Base-by-base conservation (phyloP, 2,329 filamentous ascomycete genomes). In the Pseudogymnoascus sp. region DNA sequence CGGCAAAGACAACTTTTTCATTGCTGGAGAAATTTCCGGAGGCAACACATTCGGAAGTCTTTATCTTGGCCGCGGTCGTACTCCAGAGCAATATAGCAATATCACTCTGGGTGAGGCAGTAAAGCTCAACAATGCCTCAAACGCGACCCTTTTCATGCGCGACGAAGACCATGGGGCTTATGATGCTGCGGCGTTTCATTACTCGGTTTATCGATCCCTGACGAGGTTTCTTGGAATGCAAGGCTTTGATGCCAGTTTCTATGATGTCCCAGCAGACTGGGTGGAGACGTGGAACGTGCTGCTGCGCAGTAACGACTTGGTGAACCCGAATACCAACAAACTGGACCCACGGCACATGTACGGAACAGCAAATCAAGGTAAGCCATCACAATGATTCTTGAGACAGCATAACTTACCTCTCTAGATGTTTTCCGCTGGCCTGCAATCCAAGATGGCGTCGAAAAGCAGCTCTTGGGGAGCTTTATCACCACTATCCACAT, bases 381-480 rank as follows among this genome's bases (percentile, higher is more conserved):
- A 33, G 49, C 11, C 3, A 25, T 14, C 11, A 14, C 16, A 35
- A 28, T 60, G 36, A 22, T 36, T 12, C 45, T 42, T 86, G 81
- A 67, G 84, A 84, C 55, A 79, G 80, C 1, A 84, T 83, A 7
- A 87, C 87, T 68, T 84, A 64, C 49, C 9, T 19, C 9, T 55
- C n/a, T 22, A 73, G 85, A 87, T 68, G 83, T 87, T n/a, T 84
- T 87, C 67, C 77, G 84, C 28, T 87, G 84, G 84, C 84, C 84
- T 7, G 78, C 82, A 5, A 74, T 87, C 14, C 74, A 76, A 55
- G 78, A 83, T 64, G 84, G 84, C 2, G 80, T 81, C 0, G 76
- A 86, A 66, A 78, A 82, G 58, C 80, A 83, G 69, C 72, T 86
- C 3, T 72, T 87, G 5, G 84, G 79, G 5, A 75, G 81, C n/a